Conservation (phyloP, 306 rosid genomes). For the Boehmeria nivea region DNA sequence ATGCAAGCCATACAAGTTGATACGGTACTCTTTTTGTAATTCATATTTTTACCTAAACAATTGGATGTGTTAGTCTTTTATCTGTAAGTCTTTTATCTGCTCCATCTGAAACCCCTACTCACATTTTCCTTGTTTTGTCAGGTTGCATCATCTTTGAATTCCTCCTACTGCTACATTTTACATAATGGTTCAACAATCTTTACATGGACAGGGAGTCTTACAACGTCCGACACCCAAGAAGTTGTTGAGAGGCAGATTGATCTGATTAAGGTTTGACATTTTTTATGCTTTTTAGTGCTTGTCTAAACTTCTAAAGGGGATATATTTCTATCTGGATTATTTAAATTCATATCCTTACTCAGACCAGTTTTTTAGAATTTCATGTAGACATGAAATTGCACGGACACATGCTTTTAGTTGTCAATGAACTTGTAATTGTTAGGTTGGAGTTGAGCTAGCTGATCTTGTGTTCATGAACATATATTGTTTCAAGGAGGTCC, state of each 20-base stretch:
- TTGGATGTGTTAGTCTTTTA: background rate
- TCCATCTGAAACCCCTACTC: slow-evolving; percentile 15
- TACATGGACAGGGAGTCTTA: slow-evolving; percentile 78
- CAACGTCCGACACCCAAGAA: slow-evolving; percentile 69
- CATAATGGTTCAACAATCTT: slow-evolving; percentile 60
- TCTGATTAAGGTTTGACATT: slow-evolving; percentile 68
- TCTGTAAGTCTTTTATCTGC: background rate
- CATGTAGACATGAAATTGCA: background rate
- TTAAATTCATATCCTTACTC: slow-evolving; percentile 10
- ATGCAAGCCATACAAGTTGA: slow-evolving; percentile 99
- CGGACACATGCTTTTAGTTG: slow-evolving; percentile 8
- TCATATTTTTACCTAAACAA: too few species aligned
- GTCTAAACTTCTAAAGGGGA: slow-evolving; percentile 4
- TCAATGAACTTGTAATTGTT: slow-evolving; percentile 12
- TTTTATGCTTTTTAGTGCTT: slow-evolving; percentile 13
- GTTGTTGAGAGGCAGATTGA: slow-evolving; percentile 86
- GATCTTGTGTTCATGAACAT: slow-evolving; percentile 10
- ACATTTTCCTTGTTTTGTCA: slow-evolving; percentile 19
- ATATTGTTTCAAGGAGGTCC: slow-evolving; percentile 2
- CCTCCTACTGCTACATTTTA: slow-evolving; percentile 77
- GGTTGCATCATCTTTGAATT: slow-evolving; percentile 93
- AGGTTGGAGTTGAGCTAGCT: slow-evolving; percentile 1
- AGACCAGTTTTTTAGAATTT: slow-evolving; percentile 13
- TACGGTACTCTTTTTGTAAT: slow-evolving; percentile 37
- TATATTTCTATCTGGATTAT: slow-evolving; percentile 10